These are phyloP conservation scores for Parachaetomium inaequale DNA, from an alignment of 495 filamentous ascomycete species.

Conservation along the genomic window DNA sequence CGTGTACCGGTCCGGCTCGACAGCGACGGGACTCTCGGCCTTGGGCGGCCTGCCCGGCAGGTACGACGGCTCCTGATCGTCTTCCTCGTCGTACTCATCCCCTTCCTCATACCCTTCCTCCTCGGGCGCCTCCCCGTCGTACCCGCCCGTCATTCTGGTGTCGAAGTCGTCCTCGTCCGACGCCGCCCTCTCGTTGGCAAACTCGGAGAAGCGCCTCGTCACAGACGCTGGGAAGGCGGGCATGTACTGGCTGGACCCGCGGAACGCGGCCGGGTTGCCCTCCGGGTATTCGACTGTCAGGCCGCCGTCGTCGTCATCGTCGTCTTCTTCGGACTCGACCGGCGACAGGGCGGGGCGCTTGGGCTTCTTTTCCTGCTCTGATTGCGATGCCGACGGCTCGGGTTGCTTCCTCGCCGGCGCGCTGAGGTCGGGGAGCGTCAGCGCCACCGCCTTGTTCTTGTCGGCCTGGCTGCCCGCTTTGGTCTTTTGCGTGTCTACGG, in stretches of 20 bases:
- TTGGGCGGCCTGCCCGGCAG: neutral
- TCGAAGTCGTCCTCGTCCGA: slow-evolving; percentile 40
- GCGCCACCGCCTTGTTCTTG: slow-evolving; percentile 19
- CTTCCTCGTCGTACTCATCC: slow-evolving; percentile 14
- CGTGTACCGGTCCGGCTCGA: slow-evolving; percentile 17
- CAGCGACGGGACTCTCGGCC: neutral
- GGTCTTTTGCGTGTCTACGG: slow-evolving; percentile 15
- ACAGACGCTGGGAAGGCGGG: slow-evolving; percentile 33
- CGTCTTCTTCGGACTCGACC: slow-evolving; percentile 38
- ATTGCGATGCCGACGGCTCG: slow-evolving; percentile 10
- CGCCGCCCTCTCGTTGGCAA: slow-evolving; percentile 29
- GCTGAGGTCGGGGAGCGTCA: slow-evolving; percentile 27
- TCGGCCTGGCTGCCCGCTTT: slow-evolving; percentile 13
- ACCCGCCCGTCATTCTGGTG: slow-evolving; percentile 15
- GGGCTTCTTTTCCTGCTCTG: slow-evolving; percentile 25
- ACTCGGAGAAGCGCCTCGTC: slow-evolving; percentile 42
- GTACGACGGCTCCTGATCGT: slow-evolving; percentile 7
- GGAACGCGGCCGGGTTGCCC: slow-evolving; percentile 29
- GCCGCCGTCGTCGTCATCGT: slow-evolving; percentile 43
- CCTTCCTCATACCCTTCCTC: slow-evolving; percentile 15
- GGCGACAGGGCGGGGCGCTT: slow-evolving; percentile 23
- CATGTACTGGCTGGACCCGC: slow-evolving; percentile 32
- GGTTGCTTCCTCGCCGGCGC: neutral
- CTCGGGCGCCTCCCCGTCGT: neutral
- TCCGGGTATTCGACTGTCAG: slow-evolving; percentile 47